Evolutionary conservation across 768 basidiomycete genomes (phyloP), one percentile per base, ranked within the genome.

Genomic region (Asterophora parasitica): DNA sequence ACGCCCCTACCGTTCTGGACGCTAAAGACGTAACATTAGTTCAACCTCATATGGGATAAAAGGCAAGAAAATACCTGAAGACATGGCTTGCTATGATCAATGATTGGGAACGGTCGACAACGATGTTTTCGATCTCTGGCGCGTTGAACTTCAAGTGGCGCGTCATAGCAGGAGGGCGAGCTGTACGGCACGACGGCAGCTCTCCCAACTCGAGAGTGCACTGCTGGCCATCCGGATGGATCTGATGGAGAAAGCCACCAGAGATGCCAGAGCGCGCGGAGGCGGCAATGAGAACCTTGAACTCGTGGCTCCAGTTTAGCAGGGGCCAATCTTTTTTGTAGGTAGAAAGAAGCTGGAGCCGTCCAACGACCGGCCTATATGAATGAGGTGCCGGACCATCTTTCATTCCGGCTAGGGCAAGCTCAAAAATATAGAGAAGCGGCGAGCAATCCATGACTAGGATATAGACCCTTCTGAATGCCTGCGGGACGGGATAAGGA

Each of bases 281-380:
- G 5, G 59, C 56, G 31, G 72, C 62, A 48, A 74, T 62, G 48
- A 66, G 65, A 48, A 74, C 60, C 56, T 68, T 73, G 52, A 65
- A 64, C 53, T 80, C 77, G 30, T 74, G 70, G 35, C 68, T 70
- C 75, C 76, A 77, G 43, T 63, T 55, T 33, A 78, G 65, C 43
- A 56, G 65, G 17, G 74, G 74, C 76, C 77, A 78, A 54, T 76
- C 74, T 48, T 64, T 68, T 54, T 69, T 71, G 61, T 76, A 78
- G 30, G 65, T 64, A 46, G 65, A 47, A 27, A 80, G 64, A 43
- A 77, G 61, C 44, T 76, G 69, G 30, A 76, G 69, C 44, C 77
- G 76, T 36, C 64, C 60, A 34, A 66, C 55, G 30, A 71, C 66
- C 9, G 74, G 63, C 12, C 66, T 65, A 31, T 61, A 61, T 30